Conservation (phyloP, 2,329 filamentous ascomycete species). For the Dothistroma pini region DNA sequence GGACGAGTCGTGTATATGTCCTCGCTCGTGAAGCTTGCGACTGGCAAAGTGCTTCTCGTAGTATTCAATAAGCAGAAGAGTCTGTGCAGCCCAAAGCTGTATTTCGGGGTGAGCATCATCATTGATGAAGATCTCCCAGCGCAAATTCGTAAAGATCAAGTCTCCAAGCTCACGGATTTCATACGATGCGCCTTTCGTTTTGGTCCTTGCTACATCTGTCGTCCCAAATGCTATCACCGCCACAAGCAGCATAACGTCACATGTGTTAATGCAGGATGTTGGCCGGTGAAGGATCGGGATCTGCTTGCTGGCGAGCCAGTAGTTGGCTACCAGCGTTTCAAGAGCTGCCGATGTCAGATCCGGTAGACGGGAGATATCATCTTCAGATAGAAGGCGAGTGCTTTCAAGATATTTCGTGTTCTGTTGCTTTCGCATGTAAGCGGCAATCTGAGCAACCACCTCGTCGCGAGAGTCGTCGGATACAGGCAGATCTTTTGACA, state of each 20-base stretch:
- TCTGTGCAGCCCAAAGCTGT: constrained; percentile 79
- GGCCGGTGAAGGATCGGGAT: constrained; percentile 88
- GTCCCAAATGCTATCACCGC: constrained; percentile 88
- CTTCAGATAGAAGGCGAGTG: background rate
- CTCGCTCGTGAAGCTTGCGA: constrained; percentile 85
- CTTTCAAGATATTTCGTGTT: background rate
- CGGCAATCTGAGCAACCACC: constrained; percentile 2
- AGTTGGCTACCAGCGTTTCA: constrained; percentile 85
- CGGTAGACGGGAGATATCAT: constrained; percentile 16
- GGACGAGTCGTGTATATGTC: constrained; percentile 60
- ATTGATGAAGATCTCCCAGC: constrained; percentile 92
- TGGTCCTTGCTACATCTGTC: constrained; percentile 74
- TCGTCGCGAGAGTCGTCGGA: constrained; percentile 5
- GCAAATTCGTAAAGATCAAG: constrained; percentile 81
- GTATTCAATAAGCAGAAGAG: constrained; percentile 91
- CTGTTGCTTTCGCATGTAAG: constrained; percentile 12
- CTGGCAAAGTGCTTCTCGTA: constrained; percentile 75
- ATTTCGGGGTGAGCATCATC: constrained; percentile 91
- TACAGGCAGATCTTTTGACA: background rate
- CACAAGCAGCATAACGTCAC: constrained; percentile 73
- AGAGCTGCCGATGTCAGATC: constrained; percentile 82
- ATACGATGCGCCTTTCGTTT: constrained; percentile 67
- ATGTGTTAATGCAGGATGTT: constrained; percentile 80
- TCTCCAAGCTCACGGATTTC: constrained; percentile 78
- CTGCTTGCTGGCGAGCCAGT: constrained; percentile 89